Evolutionary conservation across 1,284 basidiomycete species (phyloP), one percentile per base, ranked within the genome.

Genomic region (Austropuccinia psidii): DNA sequence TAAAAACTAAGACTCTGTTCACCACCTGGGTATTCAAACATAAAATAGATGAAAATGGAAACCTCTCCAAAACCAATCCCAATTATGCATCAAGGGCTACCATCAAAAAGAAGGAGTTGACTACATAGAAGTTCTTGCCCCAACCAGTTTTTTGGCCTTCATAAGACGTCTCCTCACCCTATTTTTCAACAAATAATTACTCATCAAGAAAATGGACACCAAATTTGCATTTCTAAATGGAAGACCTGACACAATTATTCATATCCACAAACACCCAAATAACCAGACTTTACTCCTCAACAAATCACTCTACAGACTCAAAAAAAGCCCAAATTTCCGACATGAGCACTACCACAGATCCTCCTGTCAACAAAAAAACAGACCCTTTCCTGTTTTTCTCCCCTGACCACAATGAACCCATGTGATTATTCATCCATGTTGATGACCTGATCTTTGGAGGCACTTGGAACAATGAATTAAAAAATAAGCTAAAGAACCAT

Each of bases 281-380:
- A 6, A 31, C 15, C 9, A 62, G 15, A 17, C 13, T 37, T 39
- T 39, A 21, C 19, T 9, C 7, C 31, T 65, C 24, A 35, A 67
- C 47, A 67, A 50, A 67, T 52, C 64, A 9, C 31, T 54, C 3
- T 67, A 67, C 19, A 49, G 64, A 9, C 33, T 67, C 1, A 67
- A 67, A 21, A 45, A 67, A 21, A 39, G 45, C 19, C 47, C 64
- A 31, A 27, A 45, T 17, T 33, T 21, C 7, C 50, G 62, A 43
- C 43, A 47, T 5, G 11, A n/a, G 17, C 24, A 4, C 35, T 66
- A 7, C 8, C 13, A 13, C 11, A 9, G 41, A 58, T 58, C 24
- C n/a, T n/a, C 8, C 33, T 58, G 6, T 15, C 17, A 3, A 8
- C 21, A 9, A 58, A 29, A 9, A 33, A 9, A 15, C 31, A 3